These are phyloP conservation scores for Huntiella moniliformis DNA, from an alignment of 2,329 filamentous ascomycete species.

Conservation along the genomic window DNA sequence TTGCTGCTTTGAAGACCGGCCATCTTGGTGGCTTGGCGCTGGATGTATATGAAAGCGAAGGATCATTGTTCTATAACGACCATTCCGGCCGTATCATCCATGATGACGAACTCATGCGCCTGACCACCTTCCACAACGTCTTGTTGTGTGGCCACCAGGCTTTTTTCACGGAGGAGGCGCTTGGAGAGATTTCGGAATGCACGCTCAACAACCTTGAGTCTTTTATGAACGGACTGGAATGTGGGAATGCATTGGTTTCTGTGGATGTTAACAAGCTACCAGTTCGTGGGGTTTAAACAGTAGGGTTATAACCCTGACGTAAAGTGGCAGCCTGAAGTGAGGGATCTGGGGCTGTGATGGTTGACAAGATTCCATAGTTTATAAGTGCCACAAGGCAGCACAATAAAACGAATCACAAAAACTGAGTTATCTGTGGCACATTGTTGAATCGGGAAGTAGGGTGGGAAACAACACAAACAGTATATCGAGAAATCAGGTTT, in stretches of 20 bases:
- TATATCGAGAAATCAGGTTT: no score
- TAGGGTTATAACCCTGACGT: no score
- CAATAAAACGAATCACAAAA: no score
- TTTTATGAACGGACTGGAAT: slow-evolving; percentile 19
- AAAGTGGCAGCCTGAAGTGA: no score
- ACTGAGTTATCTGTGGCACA: no score
- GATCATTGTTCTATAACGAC: slow-evolving; percentile 45
- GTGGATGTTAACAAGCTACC: slow-evolving; percentile 14
- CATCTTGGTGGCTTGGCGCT: slow-evolving; percentile 43
- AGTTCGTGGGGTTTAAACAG: slow-evolving; percentile 16
- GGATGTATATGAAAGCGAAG: slow-evolving; percentile 50
- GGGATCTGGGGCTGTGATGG: no score
- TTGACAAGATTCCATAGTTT: no score
- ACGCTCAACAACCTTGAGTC: slow-evolving; percentile 38
- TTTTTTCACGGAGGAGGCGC: slow-evolving; percentile 48
- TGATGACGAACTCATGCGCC: slow-evolving; percentile 45
- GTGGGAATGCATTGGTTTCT: slow-evolving; percentile 22
- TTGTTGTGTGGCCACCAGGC: slow-evolving; percentile 49
- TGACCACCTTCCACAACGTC: slow-evolving; percentile 51
- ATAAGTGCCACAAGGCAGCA: no score
- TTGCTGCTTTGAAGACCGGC: slow-evolving; percentile 40
- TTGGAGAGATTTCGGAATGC: slow-evolving; percentile 41
- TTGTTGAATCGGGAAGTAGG: no score
- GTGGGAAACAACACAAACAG: no score
- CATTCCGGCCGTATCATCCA: slow-evolving; percentile 46